A percentile compares a stretch with the other conserved stretches of the same genome.
Evolutionary conservation across 305 asterid species (phyloP).

Genomic region (Fraxinus angustifolia): DNA sequence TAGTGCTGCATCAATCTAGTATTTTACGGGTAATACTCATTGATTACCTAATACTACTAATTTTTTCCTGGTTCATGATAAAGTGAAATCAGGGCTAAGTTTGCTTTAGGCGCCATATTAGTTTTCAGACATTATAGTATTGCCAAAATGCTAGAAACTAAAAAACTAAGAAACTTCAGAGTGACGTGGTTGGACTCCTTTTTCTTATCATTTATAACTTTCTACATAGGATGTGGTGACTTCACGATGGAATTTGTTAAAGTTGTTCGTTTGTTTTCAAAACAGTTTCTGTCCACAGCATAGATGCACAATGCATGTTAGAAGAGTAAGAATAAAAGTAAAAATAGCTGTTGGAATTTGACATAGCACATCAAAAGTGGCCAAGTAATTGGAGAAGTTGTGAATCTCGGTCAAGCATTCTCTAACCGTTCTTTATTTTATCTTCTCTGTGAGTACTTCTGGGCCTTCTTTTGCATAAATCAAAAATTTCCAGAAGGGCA

Average conservation of each 20-base stretch:
- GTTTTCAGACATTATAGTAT: not conserved
- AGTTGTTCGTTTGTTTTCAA: not conserved
- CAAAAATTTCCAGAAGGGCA: not conserved
- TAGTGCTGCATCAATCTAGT: not conserved
- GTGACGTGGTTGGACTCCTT: not conserved
- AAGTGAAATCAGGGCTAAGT: not conserved
- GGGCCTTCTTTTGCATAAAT: not conserved
- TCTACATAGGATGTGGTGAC: not conserved
- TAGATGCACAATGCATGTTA: not conserved
- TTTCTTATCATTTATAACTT: not conserved
- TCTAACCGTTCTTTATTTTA: not conserved
- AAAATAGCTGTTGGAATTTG: not conserved
- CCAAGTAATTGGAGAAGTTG: not conserved
- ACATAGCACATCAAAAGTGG: not conserved
- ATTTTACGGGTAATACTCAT: not conserved
- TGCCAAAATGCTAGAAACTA: not conserved
- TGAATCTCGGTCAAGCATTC: not conserved
- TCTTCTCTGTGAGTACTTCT: not conserved
- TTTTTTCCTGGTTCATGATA: not conserved
- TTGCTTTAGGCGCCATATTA: not conserved
- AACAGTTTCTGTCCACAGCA: not conserved
- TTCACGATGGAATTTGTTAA: not conserved
- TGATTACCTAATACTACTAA: not conserved
- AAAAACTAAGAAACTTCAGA: not conserved
- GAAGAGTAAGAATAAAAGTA: not conserved